Evolutionary conservation across 306 rosid genomes (phyloP).

Genomic region (Dryas alaskensis): DNA sequence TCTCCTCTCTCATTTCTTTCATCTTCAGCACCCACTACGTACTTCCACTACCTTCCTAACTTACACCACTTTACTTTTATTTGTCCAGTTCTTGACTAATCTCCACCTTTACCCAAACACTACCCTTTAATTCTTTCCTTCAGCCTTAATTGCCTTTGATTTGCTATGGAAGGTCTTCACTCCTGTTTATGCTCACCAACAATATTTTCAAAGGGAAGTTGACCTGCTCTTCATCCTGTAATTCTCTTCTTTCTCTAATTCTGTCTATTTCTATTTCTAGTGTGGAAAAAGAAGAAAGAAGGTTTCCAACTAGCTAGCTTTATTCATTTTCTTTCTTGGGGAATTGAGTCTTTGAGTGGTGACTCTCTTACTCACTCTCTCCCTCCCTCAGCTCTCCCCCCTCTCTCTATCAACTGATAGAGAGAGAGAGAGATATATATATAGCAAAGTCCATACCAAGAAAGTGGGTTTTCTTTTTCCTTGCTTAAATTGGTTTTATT

Average conservation of each 20-base stretch:
- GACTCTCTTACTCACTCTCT: too few species aligned
- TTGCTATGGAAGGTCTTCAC: constrained; percentile 7
- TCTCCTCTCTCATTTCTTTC: background rate
- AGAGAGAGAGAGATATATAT: background rate
- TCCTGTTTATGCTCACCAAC: background rate
- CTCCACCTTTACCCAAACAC: background rate
- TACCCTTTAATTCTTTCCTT: background rate
- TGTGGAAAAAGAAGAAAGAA: background rate
- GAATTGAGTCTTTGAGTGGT: too few species aligned
- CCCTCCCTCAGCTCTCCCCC: too few species aligned
- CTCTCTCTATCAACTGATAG: too few species aligned
- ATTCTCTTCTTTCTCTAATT: background rate
- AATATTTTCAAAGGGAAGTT: background rate
- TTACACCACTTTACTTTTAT: background rate
- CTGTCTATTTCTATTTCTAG: background rate
- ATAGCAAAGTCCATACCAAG: background rate
- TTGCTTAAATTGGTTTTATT: background rate
- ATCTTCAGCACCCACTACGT: constrained; percentile 2
- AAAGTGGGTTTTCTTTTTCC: background rate
- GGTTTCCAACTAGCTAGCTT: background rate
- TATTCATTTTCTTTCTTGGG: constrained; percentile 1
- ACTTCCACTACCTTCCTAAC: background rate
- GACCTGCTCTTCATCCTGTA: background rate
- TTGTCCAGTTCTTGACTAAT: too few species aligned
- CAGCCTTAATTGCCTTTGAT: background rate